phyloP scores from a whole-genome alignment of 2,329 filamentous ascomycete species.

The Colletotrichum sojae region DNA sequence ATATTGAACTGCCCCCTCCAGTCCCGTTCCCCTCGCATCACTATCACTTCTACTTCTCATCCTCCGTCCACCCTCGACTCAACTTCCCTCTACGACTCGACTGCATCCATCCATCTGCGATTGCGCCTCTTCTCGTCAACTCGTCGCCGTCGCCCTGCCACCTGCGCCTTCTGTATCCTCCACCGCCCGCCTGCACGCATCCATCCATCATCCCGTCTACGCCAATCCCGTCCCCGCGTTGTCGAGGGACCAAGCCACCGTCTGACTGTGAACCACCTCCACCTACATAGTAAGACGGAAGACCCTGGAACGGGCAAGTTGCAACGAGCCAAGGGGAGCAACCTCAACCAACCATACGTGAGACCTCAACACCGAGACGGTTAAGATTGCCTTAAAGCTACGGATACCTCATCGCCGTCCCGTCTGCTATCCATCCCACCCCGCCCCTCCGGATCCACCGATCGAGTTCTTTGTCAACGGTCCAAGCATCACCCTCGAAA shows the following conservation, averaged over 20 bases:
- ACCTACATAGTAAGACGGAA: slow-evolving; percentile 9
- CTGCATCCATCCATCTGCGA: slow-evolving; percentile 7
- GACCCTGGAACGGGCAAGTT: slow-evolving; percentile 18
- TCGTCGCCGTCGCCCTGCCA: not conserved
- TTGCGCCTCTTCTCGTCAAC: not conserved
- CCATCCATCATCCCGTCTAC: slow-evolving; percentile 14
- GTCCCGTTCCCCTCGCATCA: not conserved
- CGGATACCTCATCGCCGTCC: slow-evolving; percentile 37
- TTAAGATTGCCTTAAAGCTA: slow-evolving; percentile 17
- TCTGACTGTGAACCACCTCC: slow-evolving; percentile 26
- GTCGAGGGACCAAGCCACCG: slow-evolving; percentile 34
- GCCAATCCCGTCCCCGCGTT: slow-evolving; percentile 12
- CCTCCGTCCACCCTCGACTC: not conserved
- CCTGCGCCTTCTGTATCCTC: slow-evolving; percentile 27
- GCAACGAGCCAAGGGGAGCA: slow-evolving; percentile 4
- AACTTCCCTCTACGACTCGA: not conserved
- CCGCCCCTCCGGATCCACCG: slow-evolving; percentile 30
- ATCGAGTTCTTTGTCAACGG: slow-evolving; percentile 31
- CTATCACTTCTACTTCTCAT: not conserved
- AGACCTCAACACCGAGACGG: slow-evolving; percentile 8
- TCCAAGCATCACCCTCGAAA: slow-evolving; percentile 33
- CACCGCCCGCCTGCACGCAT: slow-evolving; percentile 8
- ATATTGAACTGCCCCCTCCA: slow-evolving; percentile 9
- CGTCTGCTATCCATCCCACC: slow-evolving; percentile 22
- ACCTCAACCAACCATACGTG: slow-evolving; percentile 23